phyloP scores from a whole-genome alignment of 345 rosid genomes.

The thale cress (Arabidopsis thaliana) region DNA sequence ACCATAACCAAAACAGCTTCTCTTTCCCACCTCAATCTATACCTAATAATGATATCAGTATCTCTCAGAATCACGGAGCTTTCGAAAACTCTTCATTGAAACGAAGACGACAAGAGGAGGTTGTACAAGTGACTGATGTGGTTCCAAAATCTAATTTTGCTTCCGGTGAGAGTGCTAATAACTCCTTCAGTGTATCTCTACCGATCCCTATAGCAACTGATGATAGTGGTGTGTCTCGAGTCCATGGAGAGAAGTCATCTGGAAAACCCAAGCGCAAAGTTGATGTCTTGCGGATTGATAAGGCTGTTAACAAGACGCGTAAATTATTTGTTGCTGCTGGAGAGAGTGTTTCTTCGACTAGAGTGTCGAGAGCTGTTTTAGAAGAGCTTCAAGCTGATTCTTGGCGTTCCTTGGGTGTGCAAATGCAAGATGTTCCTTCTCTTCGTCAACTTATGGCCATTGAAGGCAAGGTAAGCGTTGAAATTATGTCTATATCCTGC shows the following conservation, averaged over 20 bases:
- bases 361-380: constrained; percentile 59
- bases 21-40: constrained; percentile 32
- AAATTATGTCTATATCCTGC: not conserved
- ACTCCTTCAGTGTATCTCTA: constrained; percentile 53
- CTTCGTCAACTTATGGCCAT: constrained; percentile 60
- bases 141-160: constrained; percentile 47
- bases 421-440: constrained; percentile 76
- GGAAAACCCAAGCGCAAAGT: constrained; percentile 36
- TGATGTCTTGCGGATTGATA: constrained; percentile 46
- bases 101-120: constrained; percentile 34
- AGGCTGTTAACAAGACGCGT: constrained; percentile 57
- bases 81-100: constrained; percentile 26
- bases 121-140: constrained; percentile 46
- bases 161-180: constrained; percentile 51
- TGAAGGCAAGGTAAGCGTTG: constrained; percentile 69
- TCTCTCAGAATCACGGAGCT: constrained; percentile 36
- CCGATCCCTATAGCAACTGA: constrained; percentile 17
- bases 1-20: constrained; percentile 36
- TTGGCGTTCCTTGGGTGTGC: constrained; percentile 74
- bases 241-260: constrained; percentile 23
- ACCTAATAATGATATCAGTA: constrained; percentile 1
- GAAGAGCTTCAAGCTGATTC: constrained; percentile 58
- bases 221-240: constrained; percentile 33
- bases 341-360: constrained; percentile 68
- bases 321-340: constrained; percentile 50